A percentile compares a stretch with the other conserved stretches of the same genome.
These are phyloP conservation scores for Ophiostoma sp. DNA, from an alignment of 2,329 filamentous ascomycete species.

Conservation along the genomic window DNA sequence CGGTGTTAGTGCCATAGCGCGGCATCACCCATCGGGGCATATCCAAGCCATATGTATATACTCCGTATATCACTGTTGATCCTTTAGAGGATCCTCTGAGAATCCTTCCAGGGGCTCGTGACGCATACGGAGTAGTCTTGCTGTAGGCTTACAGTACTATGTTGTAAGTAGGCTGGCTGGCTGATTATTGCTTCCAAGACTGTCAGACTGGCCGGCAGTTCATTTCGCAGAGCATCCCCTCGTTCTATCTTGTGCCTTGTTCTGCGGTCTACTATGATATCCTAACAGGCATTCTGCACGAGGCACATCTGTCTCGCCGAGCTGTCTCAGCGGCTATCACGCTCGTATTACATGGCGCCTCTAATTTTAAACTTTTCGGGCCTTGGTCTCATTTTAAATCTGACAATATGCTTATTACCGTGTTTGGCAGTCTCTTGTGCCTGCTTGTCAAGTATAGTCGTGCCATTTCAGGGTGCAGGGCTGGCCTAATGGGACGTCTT, in stretches of 20 bases:
- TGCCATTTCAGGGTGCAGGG: background rate
- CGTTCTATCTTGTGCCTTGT: background rate
- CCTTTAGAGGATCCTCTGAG: no score
- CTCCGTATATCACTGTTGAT: background rate
- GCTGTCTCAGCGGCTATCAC: background rate
- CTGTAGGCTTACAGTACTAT: background rate
- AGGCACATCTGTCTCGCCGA: background rate
- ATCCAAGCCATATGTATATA: background rate
- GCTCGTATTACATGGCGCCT: background rate
- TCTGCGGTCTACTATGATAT: background rate
- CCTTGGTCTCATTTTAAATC: background rate
- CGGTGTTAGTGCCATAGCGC: no score
- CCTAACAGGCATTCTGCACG: no score
- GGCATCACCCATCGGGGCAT: no score
- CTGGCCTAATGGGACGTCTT: no score
- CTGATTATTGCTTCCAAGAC: background rate
- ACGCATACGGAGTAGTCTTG: constrained; percentile 8
- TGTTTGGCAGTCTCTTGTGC: background rate
- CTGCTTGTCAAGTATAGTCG: no score
- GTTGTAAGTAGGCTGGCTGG: no score
- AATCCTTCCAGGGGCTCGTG: background rate
- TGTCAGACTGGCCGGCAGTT: background rate
- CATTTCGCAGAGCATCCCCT: background rate
- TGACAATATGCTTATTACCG: background rate
- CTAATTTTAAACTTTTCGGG: background rate